Percentiles rank a stretch among this genome's conserved stretches.
phyloP scores from a whole-genome alignment of 2,329 filamentous ascomycete species.

The Scytalidium sp. region DNA sequence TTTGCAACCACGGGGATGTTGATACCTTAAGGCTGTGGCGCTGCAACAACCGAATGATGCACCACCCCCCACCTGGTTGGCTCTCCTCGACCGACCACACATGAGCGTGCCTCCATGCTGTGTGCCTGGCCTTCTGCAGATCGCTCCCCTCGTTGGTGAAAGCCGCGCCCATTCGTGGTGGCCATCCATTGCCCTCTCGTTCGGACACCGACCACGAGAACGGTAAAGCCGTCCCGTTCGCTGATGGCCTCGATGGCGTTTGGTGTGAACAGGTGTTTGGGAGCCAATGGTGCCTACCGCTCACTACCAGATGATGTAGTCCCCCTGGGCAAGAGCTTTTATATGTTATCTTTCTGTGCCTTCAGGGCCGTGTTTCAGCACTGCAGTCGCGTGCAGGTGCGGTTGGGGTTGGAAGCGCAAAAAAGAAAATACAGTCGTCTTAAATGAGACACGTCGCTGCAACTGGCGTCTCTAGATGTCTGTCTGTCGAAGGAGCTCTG shows the following conservation, averaged over 20 bases:
- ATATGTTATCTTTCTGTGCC: neutral
- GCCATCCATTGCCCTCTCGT: neutral
- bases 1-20: too few relatives aligned
- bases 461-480: too few relatives aligned
- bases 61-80: too few relatives aligned
- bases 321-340: neutral
- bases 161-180: neutral
- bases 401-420: neutral
- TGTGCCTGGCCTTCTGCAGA: neutral
- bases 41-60: too few relatives aligned
- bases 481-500: too few relatives aligned
- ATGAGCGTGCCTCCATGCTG: too few relatives aligned
- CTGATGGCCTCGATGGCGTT: neutral
- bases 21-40: too few relatives aligned
- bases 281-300: neutral
- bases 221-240: neutral
- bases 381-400: neutral
- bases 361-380: neutral
- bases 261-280: neutral
- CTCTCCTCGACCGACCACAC: neutral
- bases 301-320: neutral
- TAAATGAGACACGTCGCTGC: neutral
- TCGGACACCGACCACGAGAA: neutral
- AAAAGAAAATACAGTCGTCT: neutral
- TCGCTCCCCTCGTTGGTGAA: too few relatives aligned